These are phyloP conservation scores for Penicillium longicatenatum DNA, from an alignment of 495 filamentous ascomycete genomes.

Conservation along the genomic window DNA sequence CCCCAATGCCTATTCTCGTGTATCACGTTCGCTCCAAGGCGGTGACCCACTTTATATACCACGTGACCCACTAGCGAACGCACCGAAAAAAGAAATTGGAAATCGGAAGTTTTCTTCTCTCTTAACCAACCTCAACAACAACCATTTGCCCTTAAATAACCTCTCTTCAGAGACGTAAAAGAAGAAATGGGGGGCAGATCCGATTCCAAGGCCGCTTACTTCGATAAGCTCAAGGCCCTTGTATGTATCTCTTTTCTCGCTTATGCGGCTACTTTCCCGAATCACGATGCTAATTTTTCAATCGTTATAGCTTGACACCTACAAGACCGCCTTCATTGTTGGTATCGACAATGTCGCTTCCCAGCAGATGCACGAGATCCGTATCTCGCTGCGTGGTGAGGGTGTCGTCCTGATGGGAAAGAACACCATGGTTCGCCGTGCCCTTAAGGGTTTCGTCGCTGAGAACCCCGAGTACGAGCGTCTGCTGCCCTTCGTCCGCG, in stretches of 20 bases:
- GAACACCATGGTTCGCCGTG: slow-evolving; percentile 99
- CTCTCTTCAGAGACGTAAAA: slow-evolving; percentile 79
- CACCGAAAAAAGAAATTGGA: slow-evolving; percentile 41
- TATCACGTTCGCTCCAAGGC: slow-evolving; percentile 8
- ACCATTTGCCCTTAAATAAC: slow-evolving; percentile 88
- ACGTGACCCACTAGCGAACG: slow-evolving; percentile 48
- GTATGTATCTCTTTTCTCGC: neutral
- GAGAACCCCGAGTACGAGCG: slow-evolving; percentile 97
- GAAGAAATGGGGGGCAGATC: slow-evolving; percentile 99
- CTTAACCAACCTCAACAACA: slow-evolving; percentile 33
- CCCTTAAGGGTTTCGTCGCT: slow-evolving; percentile 88
- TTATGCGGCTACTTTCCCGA: neutral
- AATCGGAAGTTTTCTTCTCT: slow-evolving; percentile 13
- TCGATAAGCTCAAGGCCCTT: slow-evolving; percentile 89
- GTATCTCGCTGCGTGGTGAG: slow-evolving; percentile 80
- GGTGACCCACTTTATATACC: slow-evolving; percentile 1
- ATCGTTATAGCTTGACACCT: slow-evolving; percentile 73
- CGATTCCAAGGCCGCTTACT: slow-evolving; percentile 93
- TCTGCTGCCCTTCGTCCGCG: slow-evolving; percentile 91
- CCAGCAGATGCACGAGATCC: slow-evolving; percentile 99
- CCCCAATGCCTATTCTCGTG: slow-evolving; percentile 6
- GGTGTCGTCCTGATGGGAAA: slow-evolving; percentile 99
- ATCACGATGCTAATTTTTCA: neutral
- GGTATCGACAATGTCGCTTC: slow-evolving; percentile 95
- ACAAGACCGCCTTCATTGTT: slow-evolving; percentile 96